Evolutionary conservation across 192 early-diverging fungal species (phyloP).

Genomic region (Coemansia sp.): DNA sequence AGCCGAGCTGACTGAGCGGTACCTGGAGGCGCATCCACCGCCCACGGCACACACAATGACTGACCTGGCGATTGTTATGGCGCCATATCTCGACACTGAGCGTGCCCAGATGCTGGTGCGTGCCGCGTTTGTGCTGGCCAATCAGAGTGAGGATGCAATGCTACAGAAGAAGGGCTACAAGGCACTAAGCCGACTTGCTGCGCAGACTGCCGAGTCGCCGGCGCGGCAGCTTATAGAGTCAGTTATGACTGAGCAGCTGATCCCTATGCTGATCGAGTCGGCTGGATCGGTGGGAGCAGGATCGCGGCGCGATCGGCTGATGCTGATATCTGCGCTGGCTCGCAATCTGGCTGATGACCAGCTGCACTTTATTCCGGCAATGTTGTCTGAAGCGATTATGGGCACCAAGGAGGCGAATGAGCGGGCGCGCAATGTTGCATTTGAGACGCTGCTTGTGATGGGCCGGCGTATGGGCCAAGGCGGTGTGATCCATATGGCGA

Average conservation of each 20-base stretch:
- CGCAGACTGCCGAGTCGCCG: slow-evolving; percentile 31
- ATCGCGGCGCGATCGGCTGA: slow-evolving; percentile 81
- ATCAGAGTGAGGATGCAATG: slow-evolving; percentile 66
- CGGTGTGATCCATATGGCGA: slow-evolving; percentile 51
- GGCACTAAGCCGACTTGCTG: slow-evolving; percentile 60
- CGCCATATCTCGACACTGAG: slow-evolving; percentile 69
- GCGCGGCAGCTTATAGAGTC: slow-evolving; percentile 33
- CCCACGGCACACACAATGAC: slow-evolving; percentile 84
- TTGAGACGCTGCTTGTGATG: slow-evolving; percentile 85
- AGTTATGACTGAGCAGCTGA: slow-evolving; percentile 60
- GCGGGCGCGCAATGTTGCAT: slow-evolving; percentile 77
- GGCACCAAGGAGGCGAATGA: slow-evolving; percentile 93
- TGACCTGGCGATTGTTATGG: slow-evolving; percentile 77
- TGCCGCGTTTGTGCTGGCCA: slow-evolving; percentile 44
- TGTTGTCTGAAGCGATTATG: slow-evolving; percentile 89
- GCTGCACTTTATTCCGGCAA: slow-evolving; percentile 82
- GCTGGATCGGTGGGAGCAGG: slow-evolving; percentile 63
- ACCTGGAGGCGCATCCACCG: slow-evolving; percentile 57
- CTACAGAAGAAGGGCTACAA: slow-evolving; percentile 98
- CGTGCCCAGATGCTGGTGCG: slow-evolving; percentile 62
- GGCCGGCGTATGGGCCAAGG: slow-evolving; percentile 84
- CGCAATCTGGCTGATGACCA: slow-evolving; percentile 62
- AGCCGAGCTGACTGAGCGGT: slow-evolving; percentile 53
- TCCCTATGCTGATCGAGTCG: slow-evolving; percentile 77
- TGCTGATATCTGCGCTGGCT: slow-evolving; percentile 65